These are phyloP conservation scores for Pholiota microspora DNA, from an alignment of 768 basidiomycete genomes.

Conservation along the genomic window DNA sequence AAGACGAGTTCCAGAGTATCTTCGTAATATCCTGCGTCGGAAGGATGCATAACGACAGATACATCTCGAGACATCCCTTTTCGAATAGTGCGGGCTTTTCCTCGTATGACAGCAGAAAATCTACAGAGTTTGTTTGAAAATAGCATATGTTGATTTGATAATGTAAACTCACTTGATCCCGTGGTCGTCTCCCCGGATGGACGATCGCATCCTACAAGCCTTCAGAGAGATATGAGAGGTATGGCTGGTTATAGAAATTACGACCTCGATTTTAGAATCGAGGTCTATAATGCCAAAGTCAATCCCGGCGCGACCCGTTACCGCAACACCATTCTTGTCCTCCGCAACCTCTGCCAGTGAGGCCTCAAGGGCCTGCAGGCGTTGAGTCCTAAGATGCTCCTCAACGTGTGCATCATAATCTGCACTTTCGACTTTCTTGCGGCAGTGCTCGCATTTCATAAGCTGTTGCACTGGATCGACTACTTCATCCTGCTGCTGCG, in stretches of 20 bases:
- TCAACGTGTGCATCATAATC: slow-evolving; percentile 28
- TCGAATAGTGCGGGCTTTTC: slow-evolving; percentile 26
- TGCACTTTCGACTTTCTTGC: slow-evolving; percentile 18
- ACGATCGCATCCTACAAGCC: slow-evolving; percentile 23
- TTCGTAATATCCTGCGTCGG: slow-evolving; percentile 41
- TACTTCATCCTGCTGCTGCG: background rate
- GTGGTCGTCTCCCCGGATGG: slow-evolving; percentile 20
- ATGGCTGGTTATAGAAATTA: slow-evolving; percentile 25
- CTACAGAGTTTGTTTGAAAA: slow-evolving; percentile 13
- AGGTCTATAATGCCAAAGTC: slow-evolving; percentile 47
- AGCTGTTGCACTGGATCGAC: slow-evolving; percentile 3
- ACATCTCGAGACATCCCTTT: slow-evolving; percentile 25
- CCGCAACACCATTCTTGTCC: slow-evolving; percentile 45
- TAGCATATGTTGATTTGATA: background rate
- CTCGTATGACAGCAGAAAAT: slow-evolving; percentile 32
- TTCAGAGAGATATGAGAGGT: slow-evolving; percentile 20
- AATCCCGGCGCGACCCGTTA: slow-evolving; percentile 37
- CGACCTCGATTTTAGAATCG: slow-evolving; percentile 26
- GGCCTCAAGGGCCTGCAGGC: slow-evolving; percentile 26
- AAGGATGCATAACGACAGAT: slow-evolving; percentile 29
- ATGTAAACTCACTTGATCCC: slow-evolving; percentile 22
- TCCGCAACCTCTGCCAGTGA: slow-evolving; percentile 39
- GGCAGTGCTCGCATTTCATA: slow-evolving; percentile 24
- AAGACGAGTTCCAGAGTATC: slow-evolving; percentile 51
- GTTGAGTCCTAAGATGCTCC: slow-evolving; percentile 27